Base-by-base conservation (phyloP, 108 stramenopile species). In the Pseudonitzschia delicatissima region DNA sequence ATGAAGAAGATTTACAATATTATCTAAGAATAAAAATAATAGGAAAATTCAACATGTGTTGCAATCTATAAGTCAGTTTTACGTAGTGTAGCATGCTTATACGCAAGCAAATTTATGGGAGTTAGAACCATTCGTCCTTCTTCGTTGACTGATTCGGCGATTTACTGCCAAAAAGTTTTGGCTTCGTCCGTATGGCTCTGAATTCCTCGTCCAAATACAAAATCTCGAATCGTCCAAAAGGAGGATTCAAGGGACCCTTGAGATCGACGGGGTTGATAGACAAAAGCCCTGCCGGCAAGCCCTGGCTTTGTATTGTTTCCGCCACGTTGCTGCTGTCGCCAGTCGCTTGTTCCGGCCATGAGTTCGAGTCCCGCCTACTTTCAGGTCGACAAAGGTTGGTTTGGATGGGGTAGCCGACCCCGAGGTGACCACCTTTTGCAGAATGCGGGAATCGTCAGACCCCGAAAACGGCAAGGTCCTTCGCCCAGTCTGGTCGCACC, bases 1-100 rank as follows among this genome's bases (percentile, higher is more conserved):
- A 91, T 99, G 58, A 99, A 99, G 85, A 97, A 97, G 78, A 92
- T 98, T 20, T 98, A 92, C 76, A 81, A 83, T 57, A 92, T 96
- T 29, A 85, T 93, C 63, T 96, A 82, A 73, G n/a, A n/a, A n/a
- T n/a, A n/a, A n/a, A n/a, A n/a, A n/a, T n/a, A 37, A 3, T 11
- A 45, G 21, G 12, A 53, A 13, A 39, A 11, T 8, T 8, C 37
- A 55, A 25, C 18, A 50, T 20, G n/a, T n/a, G n/a, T n/a, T 42
- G 42, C 15, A 42, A 13, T 15, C 15, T 42, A 13, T 15, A n/a
- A n/a, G n/a, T n/a, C n/a, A n/a, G n/a, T n/a, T n/a, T n/a, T n/a
- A n/a, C n/a, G n/a, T n/a, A n/a, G n/a, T n/a, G n/a, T n/a, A n/a
- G n/a, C n/a, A 6, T 39, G 37, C 37, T 39, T 39, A 11, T 11